Evolutionary conservation across 371 early-diverging fungal genomes (phyloP), one percentile per base, ranked within the genome.

Genomic region (Dinochytrium kinnereticum): DNA sequence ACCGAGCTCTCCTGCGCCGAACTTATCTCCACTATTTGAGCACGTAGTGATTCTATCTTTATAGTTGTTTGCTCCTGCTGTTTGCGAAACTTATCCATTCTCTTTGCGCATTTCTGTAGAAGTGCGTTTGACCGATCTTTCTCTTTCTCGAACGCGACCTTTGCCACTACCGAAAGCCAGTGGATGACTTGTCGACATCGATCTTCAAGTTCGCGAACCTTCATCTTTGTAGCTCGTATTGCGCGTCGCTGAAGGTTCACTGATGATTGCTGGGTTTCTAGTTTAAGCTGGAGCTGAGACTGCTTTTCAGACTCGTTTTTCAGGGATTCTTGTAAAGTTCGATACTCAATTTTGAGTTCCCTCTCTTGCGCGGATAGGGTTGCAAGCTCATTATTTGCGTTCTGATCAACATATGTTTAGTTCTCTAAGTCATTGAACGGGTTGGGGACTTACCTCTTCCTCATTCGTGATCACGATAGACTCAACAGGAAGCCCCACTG

Each of bases 121-220:
- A 76, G 39, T 37, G 76, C 72, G 61, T 76, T 67, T 1, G 76
- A 67, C 26, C 64, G 59, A 36, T 76, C 76, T 55, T 76, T 76
- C 64, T 76, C 76, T 34, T 67, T 66, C 31, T 76, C 76, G 39
- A 72, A 76, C 0, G 76, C 76, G 1, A 76, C 76, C 38, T 72
- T 71, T n/a, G 72, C 76, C 10, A 76, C 76, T 19, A 76, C 76
- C 24, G 72, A 64, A 3, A 72, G 64, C 76, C 76, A 76, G 38
- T 76, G 72, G n/a, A 76, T 26, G 28, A 76, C 30, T 37, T 72
- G 72, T 15, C 70, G 65, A 51, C 51, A 68, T 24, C 55, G 72
- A 5, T 69, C 59, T 49, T 76, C 69, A 15, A 72, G n/a, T 30
- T 76, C 76, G 10, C 76, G 36, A 15, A 72, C 69, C 66, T 71